Percentiles rank a stretch among this genome's conserved stretches.
Conservation (phyloP, 1,284 basidiomycete genomes). For the Apiotrichum laibachii region DNA sequence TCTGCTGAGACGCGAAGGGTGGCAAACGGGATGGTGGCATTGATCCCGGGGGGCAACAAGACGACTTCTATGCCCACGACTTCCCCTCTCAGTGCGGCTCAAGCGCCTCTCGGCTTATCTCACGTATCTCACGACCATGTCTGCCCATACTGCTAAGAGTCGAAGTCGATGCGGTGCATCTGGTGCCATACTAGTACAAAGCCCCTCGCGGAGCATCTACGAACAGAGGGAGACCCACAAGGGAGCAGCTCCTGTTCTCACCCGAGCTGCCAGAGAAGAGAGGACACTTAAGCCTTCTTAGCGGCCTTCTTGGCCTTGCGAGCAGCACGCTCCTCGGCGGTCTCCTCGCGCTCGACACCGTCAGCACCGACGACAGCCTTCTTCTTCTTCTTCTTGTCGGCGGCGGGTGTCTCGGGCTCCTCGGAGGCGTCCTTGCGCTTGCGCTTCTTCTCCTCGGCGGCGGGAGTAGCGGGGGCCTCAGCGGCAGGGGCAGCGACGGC, state of each 20-base stretch:
- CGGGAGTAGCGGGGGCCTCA: constrained; percentile 51
- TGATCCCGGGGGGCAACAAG: too few species aligned
- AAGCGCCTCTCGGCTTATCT: too few species aligned
- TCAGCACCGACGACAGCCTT: constrained; percentile 53
- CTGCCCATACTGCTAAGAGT: neutral
- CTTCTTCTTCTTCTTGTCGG: constrained; percentile 61
- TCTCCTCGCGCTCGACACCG: constrained; percentile 53
- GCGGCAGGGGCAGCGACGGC: constrained; percentile 30
- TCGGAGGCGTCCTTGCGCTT: constrained; percentile 55
- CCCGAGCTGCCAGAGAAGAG: neutral
- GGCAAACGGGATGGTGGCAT: too few species aligned
- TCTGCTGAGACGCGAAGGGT: too few species aligned
- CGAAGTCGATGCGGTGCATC: constrained; percentile 6
- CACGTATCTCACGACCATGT: neutral
- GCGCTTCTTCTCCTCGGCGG: constrained; percentile 53
- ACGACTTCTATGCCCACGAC: too few species aligned
- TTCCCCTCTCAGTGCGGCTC: too few species aligned
- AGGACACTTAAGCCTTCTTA: constrained; percentile 36
- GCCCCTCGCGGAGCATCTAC: constrained; percentile 5
- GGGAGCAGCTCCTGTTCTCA: neutral
- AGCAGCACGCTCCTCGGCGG: constrained; percentile 47
- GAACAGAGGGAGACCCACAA: neutral
- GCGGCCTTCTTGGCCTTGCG: constrained; percentile 48
- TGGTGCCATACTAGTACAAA: constrained; percentile 5
- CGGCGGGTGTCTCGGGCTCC: constrained; percentile 47